A percentile compares a stretch with the other conserved stretches of the same genome.
Conservation (phyloP, 108 stramenopile genomes). For the Nitzschia sp. region DNA sequence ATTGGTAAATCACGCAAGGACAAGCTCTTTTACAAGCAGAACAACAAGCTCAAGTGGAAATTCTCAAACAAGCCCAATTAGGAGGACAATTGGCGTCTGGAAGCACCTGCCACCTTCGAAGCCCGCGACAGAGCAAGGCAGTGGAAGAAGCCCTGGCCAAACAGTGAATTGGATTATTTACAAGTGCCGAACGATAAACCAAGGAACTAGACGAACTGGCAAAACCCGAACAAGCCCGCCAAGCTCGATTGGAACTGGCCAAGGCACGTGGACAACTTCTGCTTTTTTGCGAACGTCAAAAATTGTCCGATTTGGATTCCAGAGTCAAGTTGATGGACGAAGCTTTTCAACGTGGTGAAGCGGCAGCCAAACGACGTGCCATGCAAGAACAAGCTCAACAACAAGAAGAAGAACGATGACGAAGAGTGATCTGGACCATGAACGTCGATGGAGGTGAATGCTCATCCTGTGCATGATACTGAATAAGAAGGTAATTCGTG, state of each 20-base stretch:
- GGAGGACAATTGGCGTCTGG: neutral
- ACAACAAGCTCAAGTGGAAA: neutral
- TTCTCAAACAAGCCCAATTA: neutral
- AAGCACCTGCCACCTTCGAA: neutral
- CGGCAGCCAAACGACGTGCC: neutral
- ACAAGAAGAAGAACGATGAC: neutral
- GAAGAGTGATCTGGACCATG: no score
- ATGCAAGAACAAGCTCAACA: neutral
- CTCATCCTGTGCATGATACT: no score
- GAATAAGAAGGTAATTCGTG: no score
- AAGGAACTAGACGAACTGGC: neutral
- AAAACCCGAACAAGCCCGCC: neutral
- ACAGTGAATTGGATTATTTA: neutral
- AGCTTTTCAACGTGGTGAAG: neutral
- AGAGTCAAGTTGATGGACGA: neutral
- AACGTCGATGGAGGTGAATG: no score
- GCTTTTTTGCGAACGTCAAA: neutral
- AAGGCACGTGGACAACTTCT: neutral
- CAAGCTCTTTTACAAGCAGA: neutral
- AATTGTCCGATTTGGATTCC: neutral
- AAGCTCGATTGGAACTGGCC: neutral
- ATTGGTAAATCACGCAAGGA: neutral
- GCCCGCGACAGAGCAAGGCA: neutral
- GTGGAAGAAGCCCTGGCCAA: neutral
- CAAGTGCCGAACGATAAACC: neutral